Evolutionary conservation across 2,329 filamentous ascomycete genomes (phyloP), one percentile per base, ranked within the genome.

Genomic region (Cladophialophora bantiana): DNA sequence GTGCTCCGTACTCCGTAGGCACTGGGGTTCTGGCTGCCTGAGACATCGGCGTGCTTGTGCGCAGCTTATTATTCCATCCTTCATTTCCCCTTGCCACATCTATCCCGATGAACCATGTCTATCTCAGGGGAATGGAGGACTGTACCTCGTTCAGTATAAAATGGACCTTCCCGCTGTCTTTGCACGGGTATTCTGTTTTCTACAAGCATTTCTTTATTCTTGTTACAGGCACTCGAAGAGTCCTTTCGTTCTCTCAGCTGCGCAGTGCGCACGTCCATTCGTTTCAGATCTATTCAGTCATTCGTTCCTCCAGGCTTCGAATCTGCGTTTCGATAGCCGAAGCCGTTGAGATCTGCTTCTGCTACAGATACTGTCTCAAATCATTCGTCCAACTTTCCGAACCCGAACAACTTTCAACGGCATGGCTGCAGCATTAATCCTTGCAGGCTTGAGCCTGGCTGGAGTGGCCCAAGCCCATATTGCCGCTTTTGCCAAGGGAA

Each of bases 401-500:
- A 61, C 20, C 18, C 58, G 12, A 55, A 36, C 12, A 13, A 31
- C 45, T 32, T 57, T 55, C 56, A 53, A 57, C 38, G 20, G 36
- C 52, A 67, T 67, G 64, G 59, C 54, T 42, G 54, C 35, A 12
- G 18, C 64, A 58, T 59, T 59, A 35, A 45, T 67, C 35, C 64
- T 67, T 35, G 9, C 59, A 26, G 59, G 59, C 15, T 18, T 68
- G 48, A 57, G 53, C 48, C 38, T 73, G 31, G 56, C 31, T 40
- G 60, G 53, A 31, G 38, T 68, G 32, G 73, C 73, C 38, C 68
- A 74, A n/a, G 79, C 76, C 34, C 79, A 81, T 61, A 75, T 74
- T 10, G 79, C 76, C 1, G 77, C 78, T 10, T 81, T 76, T 73
- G 73, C 72, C 10, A 76, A 75, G 63, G 79, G 79, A 50, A 80